Percentiles rank a stretch among this genome's conserved stretches.
phyloP scores from a whole-genome alignment of 2,329 filamentous ascomycete genomes.

The Bretziella fagacearum region DNA sequence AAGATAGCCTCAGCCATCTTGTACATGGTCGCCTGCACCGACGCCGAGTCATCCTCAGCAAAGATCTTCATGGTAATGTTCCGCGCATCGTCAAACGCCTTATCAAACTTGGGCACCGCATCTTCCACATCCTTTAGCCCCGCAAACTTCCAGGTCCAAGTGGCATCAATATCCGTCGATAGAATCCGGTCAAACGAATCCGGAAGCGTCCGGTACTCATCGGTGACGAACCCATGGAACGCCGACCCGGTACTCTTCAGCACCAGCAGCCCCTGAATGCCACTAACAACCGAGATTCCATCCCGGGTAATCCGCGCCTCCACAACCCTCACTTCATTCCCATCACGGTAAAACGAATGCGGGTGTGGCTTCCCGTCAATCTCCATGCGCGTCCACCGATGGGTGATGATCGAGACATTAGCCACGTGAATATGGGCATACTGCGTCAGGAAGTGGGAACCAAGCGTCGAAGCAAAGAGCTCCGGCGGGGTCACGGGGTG shows the following conservation, averaged over 20 bases:
- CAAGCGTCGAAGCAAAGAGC: conserved; percentile 71
- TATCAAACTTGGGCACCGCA: conserved; percentile 52
- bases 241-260: conserved; percentile 93
- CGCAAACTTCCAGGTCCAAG: conserved; percentile 73
- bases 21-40: conserved; percentile 96
- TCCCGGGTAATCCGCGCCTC: conserved; percentile 52
- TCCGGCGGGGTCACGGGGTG: conserved; percentile 85
- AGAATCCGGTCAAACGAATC: conserved; percentile 94
- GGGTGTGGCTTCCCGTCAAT: conserved; percentile 82
- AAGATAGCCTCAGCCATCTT: conserved; percentile 90
- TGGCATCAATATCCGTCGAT: conserved; percentile 76
- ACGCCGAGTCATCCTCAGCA: conserved; percentile 76
- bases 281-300: conserved; percentile 60
- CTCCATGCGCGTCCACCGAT: conserved; percentile 81
- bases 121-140: conserved; percentile 49
- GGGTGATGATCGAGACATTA: conserved; percentile 64
- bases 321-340: conserved; percentile 71
- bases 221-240: conserved; percentile 84
- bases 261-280: conserved; percentile 67
- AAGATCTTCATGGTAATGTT: conserved; percentile 82
- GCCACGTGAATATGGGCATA: conserved; percentile 80
- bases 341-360: conserved; percentile 85
- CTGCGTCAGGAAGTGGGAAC: conserved; percentile 70
- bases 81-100: conserved; percentile 61
- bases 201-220: conserved; percentile 79